A percentile compares a stretch with the other conserved stretches of the same genome.
phyloP scores from a whole-genome alignment of 345 rosid species.

The Eucalyptus camaldulensis region DNA sequence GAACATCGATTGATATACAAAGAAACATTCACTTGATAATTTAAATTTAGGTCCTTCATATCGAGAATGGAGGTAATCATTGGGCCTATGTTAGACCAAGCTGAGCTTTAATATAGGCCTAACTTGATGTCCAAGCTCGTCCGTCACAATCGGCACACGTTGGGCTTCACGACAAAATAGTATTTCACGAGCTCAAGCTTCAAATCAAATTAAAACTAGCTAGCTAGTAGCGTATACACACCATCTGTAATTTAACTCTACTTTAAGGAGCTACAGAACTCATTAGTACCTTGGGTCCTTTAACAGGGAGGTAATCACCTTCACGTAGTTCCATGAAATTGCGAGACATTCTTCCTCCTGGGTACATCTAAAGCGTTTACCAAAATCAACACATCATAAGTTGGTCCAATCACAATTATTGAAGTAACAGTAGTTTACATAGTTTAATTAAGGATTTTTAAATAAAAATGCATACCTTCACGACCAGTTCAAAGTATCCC shows the following conservation, averaged over 20 bases:
- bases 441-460: neutral
- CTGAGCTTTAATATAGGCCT: neutral
- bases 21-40: too few species aligned
- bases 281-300: conserved; percentile 27
- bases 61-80: neutral
- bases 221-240: neutral
- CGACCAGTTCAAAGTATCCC: conserved; percentile 32
- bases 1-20: too few species aligned
- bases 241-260: neutral
- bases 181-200: neutral
- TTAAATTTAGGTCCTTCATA: too few species aligned
- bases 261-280: neutral
- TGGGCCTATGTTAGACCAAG: neutral
- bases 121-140: neutral
- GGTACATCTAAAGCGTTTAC: conserved; percentile 13
- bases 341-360: conserved; percentile 17
- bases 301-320: conserved; percentile 24
- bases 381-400: neutral
- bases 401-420: neutral
- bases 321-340: conserved; percentile 20
- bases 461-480: conserved; percentile 8
- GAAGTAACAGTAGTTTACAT: neutral
- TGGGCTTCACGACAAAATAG: neutral
- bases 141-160: neutral
- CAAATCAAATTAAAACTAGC: neutral